Percentiles rank a stretch among this genome's conserved stretches.
Conservation (phyloP, 257 asterid genomes). For the Jaltomata sinuosa region DNA sequence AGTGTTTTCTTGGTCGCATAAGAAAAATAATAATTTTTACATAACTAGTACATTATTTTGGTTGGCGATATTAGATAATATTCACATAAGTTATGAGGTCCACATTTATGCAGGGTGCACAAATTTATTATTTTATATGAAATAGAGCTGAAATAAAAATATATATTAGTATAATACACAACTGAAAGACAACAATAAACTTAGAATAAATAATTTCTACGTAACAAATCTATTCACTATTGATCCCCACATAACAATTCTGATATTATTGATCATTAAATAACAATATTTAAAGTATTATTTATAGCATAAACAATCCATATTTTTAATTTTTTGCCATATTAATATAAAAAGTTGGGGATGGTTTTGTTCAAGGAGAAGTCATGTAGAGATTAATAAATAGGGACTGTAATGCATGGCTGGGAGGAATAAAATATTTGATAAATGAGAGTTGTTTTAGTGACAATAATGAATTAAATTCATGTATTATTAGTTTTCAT, state of each 20-base stretch:
- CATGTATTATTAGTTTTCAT: background rate
- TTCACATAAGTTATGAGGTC: no score
- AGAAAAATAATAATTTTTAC: no score
- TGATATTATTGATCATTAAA: background rate
- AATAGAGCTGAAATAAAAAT: no score
- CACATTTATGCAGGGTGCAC: no score
- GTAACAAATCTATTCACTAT: background rate
- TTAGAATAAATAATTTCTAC: no score
- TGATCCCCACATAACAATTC: background rate
- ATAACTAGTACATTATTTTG: no score
- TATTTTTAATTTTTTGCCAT: no score
- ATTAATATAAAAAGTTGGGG: background rate
- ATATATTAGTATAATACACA: no score
- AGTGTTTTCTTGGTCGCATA: no score
- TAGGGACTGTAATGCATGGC: background rate
- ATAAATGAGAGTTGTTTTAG: background rate
- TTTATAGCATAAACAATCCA: background rate
- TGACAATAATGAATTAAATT: background rate
- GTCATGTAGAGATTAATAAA: background rate
- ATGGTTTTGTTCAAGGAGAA: background rate
- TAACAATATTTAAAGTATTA: background rate
- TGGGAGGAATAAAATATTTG: background rate
- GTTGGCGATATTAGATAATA: no score
- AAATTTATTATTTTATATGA: no score
- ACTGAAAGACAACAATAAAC: no score